Conservation (phyloP, 2,329 filamentous ascomycete genomes). For the Aureobasidium sp. region DNA sequence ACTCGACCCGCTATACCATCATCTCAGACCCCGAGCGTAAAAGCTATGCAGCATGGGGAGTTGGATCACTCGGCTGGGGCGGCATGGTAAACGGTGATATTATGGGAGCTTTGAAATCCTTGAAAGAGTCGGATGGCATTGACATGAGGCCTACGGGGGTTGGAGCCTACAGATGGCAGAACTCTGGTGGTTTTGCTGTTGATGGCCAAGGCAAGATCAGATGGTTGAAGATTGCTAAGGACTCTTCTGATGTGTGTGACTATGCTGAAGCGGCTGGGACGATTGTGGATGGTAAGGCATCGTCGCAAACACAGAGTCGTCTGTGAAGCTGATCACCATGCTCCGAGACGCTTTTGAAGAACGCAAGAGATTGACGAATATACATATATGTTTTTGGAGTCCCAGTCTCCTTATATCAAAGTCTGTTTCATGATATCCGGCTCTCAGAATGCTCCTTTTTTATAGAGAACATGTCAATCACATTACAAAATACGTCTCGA, state of each 20-base stretch:
- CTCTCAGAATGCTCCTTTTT: no score
- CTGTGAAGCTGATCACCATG: background rate
- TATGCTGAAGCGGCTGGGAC: constrained; percentile 39
- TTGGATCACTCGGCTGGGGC: constrained; percentile 52
- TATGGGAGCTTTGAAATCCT: constrained; percentile 10
- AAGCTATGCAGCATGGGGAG: constrained; percentile 56
- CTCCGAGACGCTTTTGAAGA: background rate
- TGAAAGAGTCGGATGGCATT: constrained; percentile 14
- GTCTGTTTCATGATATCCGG: no score
- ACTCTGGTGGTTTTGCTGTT: constrained; percentile 54
- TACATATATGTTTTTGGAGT: no score
- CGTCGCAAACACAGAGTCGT: background rate
- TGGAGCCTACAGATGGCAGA: constrained; percentile 60
- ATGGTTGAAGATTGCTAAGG: constrained; percentile 41
- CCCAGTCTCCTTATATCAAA: no score
- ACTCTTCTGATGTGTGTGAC: constrained; percentile 47
- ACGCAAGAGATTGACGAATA: background rate
- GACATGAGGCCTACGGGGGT: constrained; percentile 27
- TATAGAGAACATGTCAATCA: no score
- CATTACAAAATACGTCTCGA: no score
- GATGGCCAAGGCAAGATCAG: constrained; percentile 44
- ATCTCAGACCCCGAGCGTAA: constrained; percentile 52
- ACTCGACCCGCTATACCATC: constrained; percentile 28
- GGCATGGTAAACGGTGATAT: constrained; percentile 45
- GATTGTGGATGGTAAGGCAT: background rate